Evolutionary conservation across 108 stramenopile genomes (phyloP).

Genomic region (Pseudonitzschia delicatissima): DNA sequence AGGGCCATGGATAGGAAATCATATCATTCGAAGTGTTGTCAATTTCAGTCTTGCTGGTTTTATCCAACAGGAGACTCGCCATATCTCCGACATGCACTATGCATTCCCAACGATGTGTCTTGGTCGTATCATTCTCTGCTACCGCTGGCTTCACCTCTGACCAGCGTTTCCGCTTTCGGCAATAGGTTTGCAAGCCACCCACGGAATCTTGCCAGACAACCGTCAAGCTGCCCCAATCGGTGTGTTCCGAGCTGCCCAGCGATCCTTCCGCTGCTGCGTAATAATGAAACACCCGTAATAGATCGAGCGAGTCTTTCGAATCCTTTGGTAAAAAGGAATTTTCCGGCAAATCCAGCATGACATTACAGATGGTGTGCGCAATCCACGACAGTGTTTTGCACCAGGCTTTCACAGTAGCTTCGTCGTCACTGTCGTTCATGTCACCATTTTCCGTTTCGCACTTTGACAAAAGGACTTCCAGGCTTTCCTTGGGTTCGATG

Average conservation of each 20-base stretch:
- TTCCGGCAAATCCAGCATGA: constrained; percentile 40
- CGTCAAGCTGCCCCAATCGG: constrained; percentile 79
- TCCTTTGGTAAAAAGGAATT: constrained; percentile 31
- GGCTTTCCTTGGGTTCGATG: constrained; percentile 26
- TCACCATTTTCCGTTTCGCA: neutral
- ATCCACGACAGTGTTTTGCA: constrained; percentile 10
- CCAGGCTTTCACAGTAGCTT: constrained; percentile 7
- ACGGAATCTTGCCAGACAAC: constrained; percentile 83
- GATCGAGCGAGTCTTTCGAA: constrained; percentile 3
- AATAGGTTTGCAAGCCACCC: constrained; percentile 81
- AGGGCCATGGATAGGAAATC: constrained; percentile 13
- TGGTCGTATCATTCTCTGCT: neutral
- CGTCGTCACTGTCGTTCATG: neutral
- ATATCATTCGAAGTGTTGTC: neutral
- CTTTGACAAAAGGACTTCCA: constrained; percentile 18
- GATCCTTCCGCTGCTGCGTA: constrained; percentile 31
- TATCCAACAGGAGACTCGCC: constrained; percentile 50
- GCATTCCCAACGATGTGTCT: constrained; percentile 18
- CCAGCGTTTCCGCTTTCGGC: constrained; percentile 62
- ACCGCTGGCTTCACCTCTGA: constrained; percentile 45
- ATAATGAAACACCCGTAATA: constrained; percentile 21
- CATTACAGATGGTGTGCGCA: constrained; percentile 11
- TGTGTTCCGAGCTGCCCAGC: constrained; percentile 70
- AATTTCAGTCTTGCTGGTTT: neutral
- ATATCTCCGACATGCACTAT: constrained; percentile 80